Conservation (phyloP, 257 asterid genomes). For the Gardenia jasminoides region DNA sequence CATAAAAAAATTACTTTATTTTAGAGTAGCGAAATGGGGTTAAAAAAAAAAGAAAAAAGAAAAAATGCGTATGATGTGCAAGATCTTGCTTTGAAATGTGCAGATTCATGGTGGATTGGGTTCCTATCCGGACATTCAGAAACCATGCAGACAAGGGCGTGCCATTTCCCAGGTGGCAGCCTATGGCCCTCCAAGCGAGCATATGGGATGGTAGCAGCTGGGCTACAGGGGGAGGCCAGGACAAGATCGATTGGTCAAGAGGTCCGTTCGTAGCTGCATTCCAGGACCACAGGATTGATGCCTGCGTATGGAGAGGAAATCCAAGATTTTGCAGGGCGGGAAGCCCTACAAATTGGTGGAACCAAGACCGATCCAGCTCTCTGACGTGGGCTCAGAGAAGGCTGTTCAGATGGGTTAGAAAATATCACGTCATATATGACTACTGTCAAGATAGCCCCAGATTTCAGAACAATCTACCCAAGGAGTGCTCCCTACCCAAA, state of each 20-base stretch:
- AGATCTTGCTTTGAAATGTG: neutral
- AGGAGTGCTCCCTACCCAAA: conserved; percentile 66
- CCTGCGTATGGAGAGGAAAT: conserved; percentile 66
- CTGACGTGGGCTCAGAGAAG: conserved; percentile 62
- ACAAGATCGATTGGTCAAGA: conserved; percentile 62
- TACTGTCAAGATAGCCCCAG: conserved; percentile 67
- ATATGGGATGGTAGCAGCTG: conserved; percentile 74
- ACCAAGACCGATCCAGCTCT: conserved; percentile 36
- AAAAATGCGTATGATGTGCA: neutral
- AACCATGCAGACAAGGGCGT: conserved; percentile 77
- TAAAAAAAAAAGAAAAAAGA: neutral
- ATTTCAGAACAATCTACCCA: conserved; percentile 58
- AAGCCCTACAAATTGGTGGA: conserved; percentile 73
- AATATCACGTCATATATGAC: conserved; percentile 55
- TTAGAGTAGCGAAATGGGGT: too few species aligned
- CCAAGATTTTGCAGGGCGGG: conserved; percentile 40
- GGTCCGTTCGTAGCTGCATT: conserved; percentile 63
- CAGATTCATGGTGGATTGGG: conserved; percentile 93
- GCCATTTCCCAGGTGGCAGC: conserved; percentile 57
- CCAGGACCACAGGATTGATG: conserved; percentile 54
- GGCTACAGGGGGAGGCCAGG: conserved; percentile 80
- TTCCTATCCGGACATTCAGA: conserved; percentile 79
- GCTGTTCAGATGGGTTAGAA: conserved; percentile 65
- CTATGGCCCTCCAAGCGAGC: conserved; percentile 51
- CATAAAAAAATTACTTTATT: too few species aligned